Evolutionary conservation across 2,329 filamentous ascomycete genomes (phyloP).

Genomic region (Verticillium albo-atrum): DNA sequence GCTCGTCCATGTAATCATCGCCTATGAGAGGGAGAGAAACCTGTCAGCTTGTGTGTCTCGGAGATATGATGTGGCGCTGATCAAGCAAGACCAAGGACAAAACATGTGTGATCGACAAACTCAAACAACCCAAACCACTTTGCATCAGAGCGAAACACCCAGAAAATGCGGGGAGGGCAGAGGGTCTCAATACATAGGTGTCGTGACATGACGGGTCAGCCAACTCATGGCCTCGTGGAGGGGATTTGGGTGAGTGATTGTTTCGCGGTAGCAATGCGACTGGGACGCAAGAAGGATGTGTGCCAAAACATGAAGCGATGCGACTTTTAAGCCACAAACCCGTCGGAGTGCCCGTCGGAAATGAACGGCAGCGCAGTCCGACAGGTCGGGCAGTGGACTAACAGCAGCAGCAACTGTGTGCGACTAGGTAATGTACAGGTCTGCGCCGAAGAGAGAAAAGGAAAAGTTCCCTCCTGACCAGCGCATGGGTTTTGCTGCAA

Average conservation of each 20-base stretch:
- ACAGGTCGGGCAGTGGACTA: slow-evolving; percentile 10
- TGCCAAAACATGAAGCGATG: slow-evolving; percentile 10
- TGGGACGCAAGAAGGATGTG: slow-evolving; percentile 12
- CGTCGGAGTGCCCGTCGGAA: slow-evolving; percentile 9
- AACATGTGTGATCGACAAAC: slow-evolving; percentile 11
- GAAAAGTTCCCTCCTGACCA: slow-evolving; percentile 28
- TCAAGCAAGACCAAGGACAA: slow-evolving; percentile 4
- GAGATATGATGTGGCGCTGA: neutral
- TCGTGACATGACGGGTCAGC: slow-evolving; percentile 3
- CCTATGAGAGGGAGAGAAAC: slow-evolving; percentile 4
- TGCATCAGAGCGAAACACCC: slow-evolving; percentile 8
- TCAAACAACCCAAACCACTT: slow-evolving; percentile 5
- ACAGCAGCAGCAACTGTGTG: slow-evolving; percentile 29
- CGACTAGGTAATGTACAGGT: slow-evolving; percentile 55
- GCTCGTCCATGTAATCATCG: slow-evolving; percentile 55
- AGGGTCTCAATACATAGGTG: slow-evolving; percentile 5
- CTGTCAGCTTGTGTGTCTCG: neutral
- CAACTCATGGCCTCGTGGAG: neutral
- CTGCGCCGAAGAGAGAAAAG: slow-evolving; percentile 30
- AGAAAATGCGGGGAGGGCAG: slow-evolving; percentile 6
- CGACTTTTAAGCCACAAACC: slow-evolving; percentile 13
- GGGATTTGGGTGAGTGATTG: neutral
- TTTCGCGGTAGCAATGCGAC: slow-evolving; percentile 5
- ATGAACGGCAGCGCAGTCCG: slow-evolving; percentile 1
- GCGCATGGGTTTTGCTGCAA: slow-evolving; percentile 27